phyloP scores from a whole-genome alignment of 23 red algal genomes.

The Gracilaria gracilis region DNA sequence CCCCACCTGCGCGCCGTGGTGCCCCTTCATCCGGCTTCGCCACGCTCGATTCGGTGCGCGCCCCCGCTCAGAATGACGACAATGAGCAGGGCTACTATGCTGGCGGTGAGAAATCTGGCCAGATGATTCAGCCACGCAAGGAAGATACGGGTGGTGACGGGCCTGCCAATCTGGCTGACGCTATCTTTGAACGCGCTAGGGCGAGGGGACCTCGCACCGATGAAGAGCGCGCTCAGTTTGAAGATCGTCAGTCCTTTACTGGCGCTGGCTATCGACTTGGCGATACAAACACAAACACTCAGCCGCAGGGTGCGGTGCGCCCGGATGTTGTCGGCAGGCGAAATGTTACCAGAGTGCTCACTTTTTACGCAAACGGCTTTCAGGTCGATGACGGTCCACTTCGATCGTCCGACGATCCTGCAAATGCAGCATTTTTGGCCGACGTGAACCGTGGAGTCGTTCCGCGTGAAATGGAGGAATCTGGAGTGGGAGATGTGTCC shows the following conservation, averaged over 20 bases:
- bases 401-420: slow-evolving; percentile 88
- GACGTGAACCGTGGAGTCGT: slow-evolving; percentile 93
- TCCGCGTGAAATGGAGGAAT: slow-evolving; percentile 90
- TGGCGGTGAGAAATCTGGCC: slow-evolving; percentile 93
- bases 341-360: slow-evolving; percentile 81
- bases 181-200: slow-evolving; percentile 89
- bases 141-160: not conserved
- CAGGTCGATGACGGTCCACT: slow-evolving; percentile 86
- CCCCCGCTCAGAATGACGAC: slow-evolving; percentile 48
- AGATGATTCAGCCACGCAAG: slow-evolving; percentile 87
- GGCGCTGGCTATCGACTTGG: slow-evolving; percentile 96
- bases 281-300: slow-evolving; percentile 33
- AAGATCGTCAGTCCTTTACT: slow-evolving; percentile 66
- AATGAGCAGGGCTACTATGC: slow-evolving; percentile 90
- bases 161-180: slow-evolving; percentile 57
- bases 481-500: slow-evolving; percentile 84
- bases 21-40: slow-evolving; percentile 51
- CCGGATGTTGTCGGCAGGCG: slow-evolving; percentile 66
- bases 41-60: slow-evolving; percentile 64
- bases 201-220: slow-evolving; percentile 52
- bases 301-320: not conserved
- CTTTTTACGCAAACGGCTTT: slow-evolving; percentile 96
- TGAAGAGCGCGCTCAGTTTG: slow-evolving; percentile 75
- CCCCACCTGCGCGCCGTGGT: slow-evolving; percentile 10
- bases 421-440: slow-evolving; percentile 84